Evolutionary conservation across 2,329 filamentous ascomycete genomes (phyloP).

Genomic region (Fusarium concolor): DNA sequence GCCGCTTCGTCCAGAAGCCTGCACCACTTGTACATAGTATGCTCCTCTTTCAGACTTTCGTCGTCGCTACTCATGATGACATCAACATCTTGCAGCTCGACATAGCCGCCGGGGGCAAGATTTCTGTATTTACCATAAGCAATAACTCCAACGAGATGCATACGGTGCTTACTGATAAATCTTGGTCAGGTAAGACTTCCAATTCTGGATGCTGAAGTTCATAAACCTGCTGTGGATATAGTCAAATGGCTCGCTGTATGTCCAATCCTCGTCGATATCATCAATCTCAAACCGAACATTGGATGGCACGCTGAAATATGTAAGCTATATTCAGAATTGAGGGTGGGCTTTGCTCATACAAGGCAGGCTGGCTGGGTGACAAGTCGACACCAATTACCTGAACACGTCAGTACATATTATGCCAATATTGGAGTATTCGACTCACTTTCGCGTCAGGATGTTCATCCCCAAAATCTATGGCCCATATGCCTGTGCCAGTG

Average conservation of each 20-base stretch:
- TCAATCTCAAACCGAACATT: slow-evolving; percentile 24
- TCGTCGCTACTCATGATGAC: slow-evolving; percentile 33
- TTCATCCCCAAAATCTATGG: slow-evolving; percentile 22
- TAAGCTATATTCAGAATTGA: neutral
- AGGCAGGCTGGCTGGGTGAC: slow-evolving; percentile 14
- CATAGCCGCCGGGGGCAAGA: slow-evolving; percentile 30
- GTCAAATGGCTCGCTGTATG: slow-evolving; percentile 12
- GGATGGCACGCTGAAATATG: neutral
- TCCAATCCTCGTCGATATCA: slow-evolving; percentile 28
- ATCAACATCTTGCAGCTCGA: slow-evolving; percentile 39
- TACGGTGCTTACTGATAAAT: neutral
- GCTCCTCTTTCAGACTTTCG: slow-evolving; percentile 31
- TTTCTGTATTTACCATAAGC: neutral
- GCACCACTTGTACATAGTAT: slow-evolving; percentile 41
- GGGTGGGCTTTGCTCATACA: neutral
- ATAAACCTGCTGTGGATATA: slow-evolving; percentile 28
- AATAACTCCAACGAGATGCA: rapidly evolving
- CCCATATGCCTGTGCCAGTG: slow-evolving; percentile 25
- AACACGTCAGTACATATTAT: neutral
- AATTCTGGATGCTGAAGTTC: slow-evolving; percentile 29
- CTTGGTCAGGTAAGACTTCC: slow-evolving; percentile 11
- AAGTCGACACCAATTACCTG: slow-evolving; percentile 25
- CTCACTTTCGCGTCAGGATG: slow-evolving; percentile 9
- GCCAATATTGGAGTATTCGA: rapidly evolving
- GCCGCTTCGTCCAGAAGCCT: slow-evolving; percentile 46